Conservation (phyloP, 108 stramenopile genomes). For the Cyclotella distinguenda region DNA sequence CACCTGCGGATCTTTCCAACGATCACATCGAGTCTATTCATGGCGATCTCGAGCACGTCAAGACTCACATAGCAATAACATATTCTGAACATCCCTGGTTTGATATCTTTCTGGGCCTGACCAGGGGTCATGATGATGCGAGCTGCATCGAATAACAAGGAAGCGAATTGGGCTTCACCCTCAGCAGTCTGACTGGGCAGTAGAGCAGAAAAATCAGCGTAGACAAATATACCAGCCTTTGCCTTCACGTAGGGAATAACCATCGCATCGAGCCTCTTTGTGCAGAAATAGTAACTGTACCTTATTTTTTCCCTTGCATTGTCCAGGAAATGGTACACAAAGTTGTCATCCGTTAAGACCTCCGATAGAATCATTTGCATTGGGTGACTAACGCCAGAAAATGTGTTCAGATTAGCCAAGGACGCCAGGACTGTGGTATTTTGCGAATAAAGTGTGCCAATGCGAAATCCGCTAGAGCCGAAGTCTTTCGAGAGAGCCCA, state of each 20-base stretch:
- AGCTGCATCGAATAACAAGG: slow-evolving; percentile 63
- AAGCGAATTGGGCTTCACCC: slow-evolving; percentile 66
- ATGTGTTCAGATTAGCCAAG: slow-evolving; percentile 74
- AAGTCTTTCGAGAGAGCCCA: slow-evolving; percentile 95
- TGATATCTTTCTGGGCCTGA: slow-evolving; percentile 60
- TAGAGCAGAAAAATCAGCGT: slow-evolving; percentile 82
- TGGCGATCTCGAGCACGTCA: slow-evolving; percentile 70
- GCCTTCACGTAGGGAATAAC: slow-evolving; percentile 76
- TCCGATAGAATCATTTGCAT: slow-evolving; percentile 84
- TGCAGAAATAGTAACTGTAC: slow-evolving; percentile 62
- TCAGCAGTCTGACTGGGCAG: slow-evolving; percentile 69
- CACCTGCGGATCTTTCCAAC: slow-evolving; percentile 70
- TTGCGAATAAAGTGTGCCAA: slow-evolving; percentile 84
- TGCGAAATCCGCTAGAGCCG: slow-evolving; percentile 82
- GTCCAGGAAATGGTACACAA: slow-evolving; percentile 72
- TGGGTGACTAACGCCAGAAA: slow-evolving; percentile 71
- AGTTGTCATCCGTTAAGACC: slow-evolving; percentile 76
- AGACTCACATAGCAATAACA: slow-evolving; percentile 82
- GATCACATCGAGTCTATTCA: slow-evolving; percentile 75
- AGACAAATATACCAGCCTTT: slow-evolving; percentile 84
- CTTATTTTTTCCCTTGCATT: slow-evolving; percentile 52
- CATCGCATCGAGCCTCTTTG: slow-evolving; percentile 72
- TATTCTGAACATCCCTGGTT: slow-evolving; percentile 87
- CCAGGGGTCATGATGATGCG: slow-evolving; percentile 87
- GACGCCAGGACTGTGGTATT: slow-evolving; percentile 61